A percentile compares a stretch with the other conserved stretches of the same genome.
Evolutionary conservation across 176 grass and related monocot species (phyloP).

Genomic region (Avena eriantha): DNA sequence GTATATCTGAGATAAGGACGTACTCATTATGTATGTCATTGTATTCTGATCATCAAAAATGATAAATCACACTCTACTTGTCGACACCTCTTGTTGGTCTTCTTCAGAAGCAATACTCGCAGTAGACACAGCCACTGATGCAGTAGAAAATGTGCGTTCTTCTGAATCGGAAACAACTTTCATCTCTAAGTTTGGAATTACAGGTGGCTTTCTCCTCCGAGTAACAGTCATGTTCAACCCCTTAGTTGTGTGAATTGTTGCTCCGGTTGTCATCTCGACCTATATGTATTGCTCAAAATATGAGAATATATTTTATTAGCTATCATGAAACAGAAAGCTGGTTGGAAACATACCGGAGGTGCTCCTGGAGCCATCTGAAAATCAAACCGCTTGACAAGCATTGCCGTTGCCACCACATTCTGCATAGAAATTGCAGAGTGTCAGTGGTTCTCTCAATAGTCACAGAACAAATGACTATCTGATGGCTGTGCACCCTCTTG

Average conservation of each 20-base stretch:
- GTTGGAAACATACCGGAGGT: slow-evolving; percentile 66
- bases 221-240: slow-evolving; percentile 96
- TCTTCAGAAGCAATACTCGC: slow-evolving; percentile 53
- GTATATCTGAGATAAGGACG: slow-evolving; percentile 22
- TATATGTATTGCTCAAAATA: slow-evolving; percentile 39
- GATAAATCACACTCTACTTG: slow-evolving; percentile 57
- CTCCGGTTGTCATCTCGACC: slow-evolving; percentile 98
- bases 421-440: slow-evolving; percentile 50
- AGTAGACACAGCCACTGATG: slow-evolving; percentile 38
- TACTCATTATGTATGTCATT: slow-evolving; percentile 38
- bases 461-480: neutral
- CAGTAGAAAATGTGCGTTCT: slow-evolving; percentile 41
- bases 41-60: slow-evolving; percentile 19
- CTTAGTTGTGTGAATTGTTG: slow-evolving; percentile 90
- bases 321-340: slow-evolving; percentile 35
- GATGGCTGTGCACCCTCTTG: neutral
- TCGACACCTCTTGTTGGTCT: slow-evolving; percentile 59
- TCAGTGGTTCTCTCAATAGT: neutral
- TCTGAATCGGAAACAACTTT: slow-evolving; percentile 66
- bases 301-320: neutral
- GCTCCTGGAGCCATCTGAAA: slow-evolving; percentile 89
- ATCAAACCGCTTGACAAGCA: slow-evolving; percentile 91
- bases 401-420: slow-evolving; percentile 87
- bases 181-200: slow-evolving; percentile 78
- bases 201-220: slow-evolving; percentile 63